Evolutionary conservation across 2,329 filamentous ascomycete species (phyloP).

Genomic region (Aaosphaeria arxii): DNA sequence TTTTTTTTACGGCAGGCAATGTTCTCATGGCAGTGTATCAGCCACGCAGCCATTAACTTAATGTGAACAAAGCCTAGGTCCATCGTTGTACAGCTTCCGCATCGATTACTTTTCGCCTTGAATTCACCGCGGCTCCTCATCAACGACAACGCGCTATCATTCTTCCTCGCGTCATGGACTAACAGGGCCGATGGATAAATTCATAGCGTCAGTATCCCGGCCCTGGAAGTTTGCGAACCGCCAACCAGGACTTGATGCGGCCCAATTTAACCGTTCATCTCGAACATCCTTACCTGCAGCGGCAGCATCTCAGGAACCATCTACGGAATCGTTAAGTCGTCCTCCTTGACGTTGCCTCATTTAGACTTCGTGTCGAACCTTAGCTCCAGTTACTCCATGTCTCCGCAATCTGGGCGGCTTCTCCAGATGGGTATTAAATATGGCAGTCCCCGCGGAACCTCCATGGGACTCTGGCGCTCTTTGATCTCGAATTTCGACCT

Average conservation of each 20-base stretch:
- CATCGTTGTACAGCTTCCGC: too few relatives aligned
- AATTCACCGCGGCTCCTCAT: too few relatives aligned
- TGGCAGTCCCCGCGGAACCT: too few relatives aligned
- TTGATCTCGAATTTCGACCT: too few relatives aligned
- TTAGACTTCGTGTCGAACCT: constrained; percentile 13
- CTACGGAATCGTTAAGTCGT: background rate
- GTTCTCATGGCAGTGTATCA: too few relatives aligned
- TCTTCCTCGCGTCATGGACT: constrained; percentile 3
- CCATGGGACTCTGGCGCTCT: too few relatives aligned
- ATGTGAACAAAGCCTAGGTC: too few relatives aligned
- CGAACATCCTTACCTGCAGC: constrained; percentile 18
- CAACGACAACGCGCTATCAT: too few relatives aligned
- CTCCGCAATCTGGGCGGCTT: constrained; percentile 13
- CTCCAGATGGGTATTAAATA: constrained; percentile 11
- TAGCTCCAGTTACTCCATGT: constrained; percentile 14
- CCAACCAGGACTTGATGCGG: constrained; percentile 21
- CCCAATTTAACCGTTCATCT: constrained; percentile 32
- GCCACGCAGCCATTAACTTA: too few relatives aligned
- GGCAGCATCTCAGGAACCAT: constrained; percentile 15
- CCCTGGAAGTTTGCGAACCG: constrained; percentile 9
- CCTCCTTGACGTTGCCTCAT: constrained; percentile 8
- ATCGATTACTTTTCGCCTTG: too few relatives aligned
- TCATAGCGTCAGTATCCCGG: constrained; percentile 3
- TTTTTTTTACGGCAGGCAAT: too few relatives aligned
- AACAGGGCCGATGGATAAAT: constrained; percentile 18